Evolutionary conservation across 192 early-diverging fungal species (phyloP).

Genomic region (Coemansia brasiliensis): DNA sequence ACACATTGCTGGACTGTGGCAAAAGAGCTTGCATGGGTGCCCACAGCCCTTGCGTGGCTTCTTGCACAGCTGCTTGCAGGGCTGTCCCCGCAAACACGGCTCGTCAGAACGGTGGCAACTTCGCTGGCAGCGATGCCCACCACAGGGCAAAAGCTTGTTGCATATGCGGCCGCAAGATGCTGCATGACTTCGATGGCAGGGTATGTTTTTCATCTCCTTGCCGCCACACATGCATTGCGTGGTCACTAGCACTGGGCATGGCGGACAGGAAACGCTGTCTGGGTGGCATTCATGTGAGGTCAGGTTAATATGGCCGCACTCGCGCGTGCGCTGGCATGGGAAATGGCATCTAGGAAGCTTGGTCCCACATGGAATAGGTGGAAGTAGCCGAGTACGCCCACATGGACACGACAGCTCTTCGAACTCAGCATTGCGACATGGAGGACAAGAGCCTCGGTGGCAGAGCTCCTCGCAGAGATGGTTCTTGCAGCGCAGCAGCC

Average conservation of each 20-base stretch:
- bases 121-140: constrained; percentile 77
- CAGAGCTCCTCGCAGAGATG: constrained; percentile 78
- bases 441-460: constrained; percentile 74
- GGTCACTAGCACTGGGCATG: constrained; percentile 81
- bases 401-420: constrained; percentile 86
- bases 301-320: constrained; percentile 78
- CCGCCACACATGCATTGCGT: constrained; percentile 79
- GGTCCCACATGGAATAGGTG: constrained; percentile 87
- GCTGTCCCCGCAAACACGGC: constrained; percentile 63
- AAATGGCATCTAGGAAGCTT: constrained; percentile 71
- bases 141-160: constrained; percentile 60
- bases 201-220: constrained; percentile 71
- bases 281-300: constrained; percentile 83
- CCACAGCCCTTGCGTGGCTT: constrained; percentile 78
- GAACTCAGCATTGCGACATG: constrained; percentile 76
- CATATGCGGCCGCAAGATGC: constrained; percentile 66
- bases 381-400: constrained; percentile 73
- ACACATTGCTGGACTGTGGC: constrained; percentile 79
- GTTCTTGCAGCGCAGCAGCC: constrained; percentile 73
- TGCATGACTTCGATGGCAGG: constrained; percentile 70
- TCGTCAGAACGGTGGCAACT: constrained; percentile 76
- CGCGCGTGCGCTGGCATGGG: constrained; percentile 66
- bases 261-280: constrained; percentile 83
- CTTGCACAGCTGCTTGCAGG: constrained; percentile 74
- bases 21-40: constrained; percentile 71